phyloP scores from a whole-genome alignment of 2,329 filamentous ascomycete species.

The Fusarium decemcellulare region DNA sequence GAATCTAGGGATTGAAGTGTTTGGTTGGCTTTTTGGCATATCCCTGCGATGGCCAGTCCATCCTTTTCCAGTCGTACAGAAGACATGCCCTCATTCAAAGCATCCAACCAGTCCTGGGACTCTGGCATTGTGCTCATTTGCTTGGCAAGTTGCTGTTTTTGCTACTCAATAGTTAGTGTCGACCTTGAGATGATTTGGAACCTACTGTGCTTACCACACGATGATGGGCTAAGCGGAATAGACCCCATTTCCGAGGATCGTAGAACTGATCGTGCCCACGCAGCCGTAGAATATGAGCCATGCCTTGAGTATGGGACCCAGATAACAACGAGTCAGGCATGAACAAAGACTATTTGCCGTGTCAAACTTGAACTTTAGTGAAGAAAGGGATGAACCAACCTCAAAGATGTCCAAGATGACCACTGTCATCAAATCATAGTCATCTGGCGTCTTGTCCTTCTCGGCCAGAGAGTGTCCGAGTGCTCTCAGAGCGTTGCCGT shows the following conservation, averaged over 20 bases:
- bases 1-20: conserved; percentile 39
- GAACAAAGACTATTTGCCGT: conserved; percentile 50
- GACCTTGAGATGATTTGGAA: not conserved
- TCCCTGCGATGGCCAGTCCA: conserved; percentile 22
- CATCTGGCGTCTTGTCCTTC: conserved; percentile 53
- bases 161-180: conserved; percentile 20
- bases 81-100: conserved; percentile 45
- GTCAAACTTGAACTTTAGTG: not conserved
- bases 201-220: conserved; percentile 40
- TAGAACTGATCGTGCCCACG: conserved; percentile 53
- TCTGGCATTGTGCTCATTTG: conserved; percentile 47
- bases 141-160: conserved; percentile 55
- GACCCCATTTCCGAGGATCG: conserved; percentile 54
- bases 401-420: conserved; percentile 59
- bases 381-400: conserved; percentile 34
- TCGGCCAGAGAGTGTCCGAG: conserved; percentile 50
- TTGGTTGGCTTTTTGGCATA: conserved; percentile 50
- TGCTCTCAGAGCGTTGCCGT: conserved; percentile 53
- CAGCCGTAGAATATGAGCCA: conserved; percentile 57
- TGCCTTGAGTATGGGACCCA: conserved; percentile 56
- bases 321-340: conserved; percentile 41
- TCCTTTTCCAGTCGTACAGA: conserved; percentile 39
- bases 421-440: conserved; percentile 57
- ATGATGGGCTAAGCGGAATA: conserved; percentile 57
- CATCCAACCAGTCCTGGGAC: conserved; percentile 48